Base-by-base conservation (phyloP, 208 protist species). In the Jaenimonas drosophilae region DNA sequence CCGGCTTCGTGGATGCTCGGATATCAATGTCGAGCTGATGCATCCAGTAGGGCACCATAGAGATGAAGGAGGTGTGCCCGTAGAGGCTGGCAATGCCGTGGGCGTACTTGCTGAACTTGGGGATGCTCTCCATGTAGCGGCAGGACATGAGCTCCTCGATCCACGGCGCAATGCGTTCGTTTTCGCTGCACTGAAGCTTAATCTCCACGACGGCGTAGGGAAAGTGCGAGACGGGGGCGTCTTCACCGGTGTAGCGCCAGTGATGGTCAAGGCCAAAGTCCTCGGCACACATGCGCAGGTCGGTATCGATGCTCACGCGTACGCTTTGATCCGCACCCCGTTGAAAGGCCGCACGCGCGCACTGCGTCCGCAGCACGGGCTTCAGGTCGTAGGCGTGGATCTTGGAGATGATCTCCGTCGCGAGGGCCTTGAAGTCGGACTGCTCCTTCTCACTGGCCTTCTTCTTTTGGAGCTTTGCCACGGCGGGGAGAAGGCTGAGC, bases 91-190 rank as follows among this genome's bases (percentile, higher is more conserved):
- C 85, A 54, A 90, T 88, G 47, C 85, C 85, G 56, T 93, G 85
- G 3, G 75, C 77, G 56, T 93, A 93, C 60, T 93, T 93, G 59
- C 77, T 88, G 48, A 88, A 93, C 55, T 93, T 93, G 20, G 80
- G 80, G 4, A 90, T 59, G 50, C 77, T 76, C 54, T 93, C 85
- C 84, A 92, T 92, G 68, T 82, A 80, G 16, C 84, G 72, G 49
- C 84, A 92, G 25, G 64, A 50, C 85, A 93, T 93, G 41, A 93
- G 60, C 59, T 93, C 79, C 49, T 89, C 85, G 37, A 90, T 90
- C 80, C 85, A 93, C 30, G 85, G 77, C 1, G 76, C 74, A 37
- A 93, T 90, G 40, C 71, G 70, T 49, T 93, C 85, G 44, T 93
- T 93, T 56, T 93, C 79, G 5, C 70, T 64, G 48, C 78, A 92